phyloP scores from a whole-genome alignment of 1,284 basidiomycete species.

The Vanrija sp. region DNA sequence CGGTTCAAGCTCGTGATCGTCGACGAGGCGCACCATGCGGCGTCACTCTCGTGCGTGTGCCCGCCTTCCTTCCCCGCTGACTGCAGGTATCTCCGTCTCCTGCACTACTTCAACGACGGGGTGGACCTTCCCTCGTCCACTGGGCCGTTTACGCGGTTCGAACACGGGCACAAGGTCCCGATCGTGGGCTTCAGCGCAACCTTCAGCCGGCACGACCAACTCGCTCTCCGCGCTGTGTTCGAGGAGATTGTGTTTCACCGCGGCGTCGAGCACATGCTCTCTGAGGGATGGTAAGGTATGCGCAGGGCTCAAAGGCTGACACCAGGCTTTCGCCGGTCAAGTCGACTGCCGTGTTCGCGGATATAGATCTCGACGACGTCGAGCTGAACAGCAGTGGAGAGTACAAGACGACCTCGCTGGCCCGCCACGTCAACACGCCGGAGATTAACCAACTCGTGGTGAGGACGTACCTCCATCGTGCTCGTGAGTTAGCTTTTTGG shows the following conservation, averaged over 20 bases:
- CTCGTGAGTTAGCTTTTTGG: no score
- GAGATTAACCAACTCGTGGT: constrained; percentile 73
- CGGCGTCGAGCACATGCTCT: constrained; percentile 91
- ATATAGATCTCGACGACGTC: constrained; percentile 66
- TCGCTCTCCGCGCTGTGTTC: constrained; percentile 83
- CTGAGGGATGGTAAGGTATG: constrained; percentile 71
- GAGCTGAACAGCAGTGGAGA: constrained; percentile 67
- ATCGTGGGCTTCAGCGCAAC: constrained; percentile 95
- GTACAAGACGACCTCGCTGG: constrained; percentile 70
- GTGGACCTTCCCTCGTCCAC: constrained; percentile 29
- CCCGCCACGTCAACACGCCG: constrained; percentile 71
- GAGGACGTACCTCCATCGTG: constrained; percentile 74
- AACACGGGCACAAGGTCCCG: constrained; percentile 56
- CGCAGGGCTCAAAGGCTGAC: not conserved
- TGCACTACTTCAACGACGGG: constrained; percentile 42
- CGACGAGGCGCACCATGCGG: constrained; percentile 94
- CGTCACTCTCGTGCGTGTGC: constrained; percentile 71
- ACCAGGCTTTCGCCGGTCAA: constrained; percentile 75
- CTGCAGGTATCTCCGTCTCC: constrained; percentile 33
- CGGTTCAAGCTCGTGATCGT: constrained; percentile 77
- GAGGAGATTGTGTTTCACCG: constrained; percentile 90
- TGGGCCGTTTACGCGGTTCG: constrained; percentile 19
- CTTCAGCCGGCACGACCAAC: constrained; percentile 85
- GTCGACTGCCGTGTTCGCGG: constrained; percentile 74
- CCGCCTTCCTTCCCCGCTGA: not conserved